Percentiles rank a stretch among this genome's conserved stretches.
These are phyloP conservation scores for Chytriomyces hyalinus DNA, from an alignment of 192 early-diverging fungal genomes.

Conservation along the genomic window DNA sequence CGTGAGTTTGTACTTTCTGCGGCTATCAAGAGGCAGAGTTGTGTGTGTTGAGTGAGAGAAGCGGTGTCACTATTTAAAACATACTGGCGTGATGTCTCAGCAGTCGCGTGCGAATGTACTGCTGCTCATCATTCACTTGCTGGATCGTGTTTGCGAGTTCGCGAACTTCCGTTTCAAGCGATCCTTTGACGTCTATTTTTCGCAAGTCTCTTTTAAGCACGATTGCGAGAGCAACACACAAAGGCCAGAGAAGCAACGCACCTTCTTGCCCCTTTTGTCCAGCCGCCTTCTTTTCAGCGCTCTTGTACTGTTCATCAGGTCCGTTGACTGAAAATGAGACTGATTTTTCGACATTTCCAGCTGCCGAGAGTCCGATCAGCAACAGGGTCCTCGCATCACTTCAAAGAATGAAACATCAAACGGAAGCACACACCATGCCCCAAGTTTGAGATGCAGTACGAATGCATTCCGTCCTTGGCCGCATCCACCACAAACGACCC, in stretches of 20 bases:
- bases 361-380: too few relatives aligned
- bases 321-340: constrained; percentile 24
- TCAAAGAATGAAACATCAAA: too few relatives aligned
- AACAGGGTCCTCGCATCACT: too few relatives aligned
- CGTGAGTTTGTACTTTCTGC: constrained; percentile 31
- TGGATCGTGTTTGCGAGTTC: constrained; percentile 25
- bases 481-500: constrained; percentile 21
- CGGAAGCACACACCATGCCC: not conserved
- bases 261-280: not conserved
- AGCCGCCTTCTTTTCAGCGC: not conserved
- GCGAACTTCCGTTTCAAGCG: constrained; percentile 1
- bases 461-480: constrained; percentile 6
- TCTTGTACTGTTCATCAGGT: constrained; percentile 19
- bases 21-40: constrained; percentile 3
- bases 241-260: too few relatives aligned
- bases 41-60: not conserved
- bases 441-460: constrained; percentile 27
- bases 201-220: not conserved
- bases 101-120: constrained; percentile 17
- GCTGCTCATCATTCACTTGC: constrained; percentile 27
- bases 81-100: constrained; percentile 21
- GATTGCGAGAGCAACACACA: too few relatives aligned
- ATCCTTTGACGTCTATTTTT: not conserved
- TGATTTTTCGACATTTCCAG: constrained; percentile 8
- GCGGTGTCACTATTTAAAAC: not conserved